phyloP scores from a whole-genome alignment of 192 early-diverging fungal genomes.

The Jimgerdemannia flammicorona region DNA sequence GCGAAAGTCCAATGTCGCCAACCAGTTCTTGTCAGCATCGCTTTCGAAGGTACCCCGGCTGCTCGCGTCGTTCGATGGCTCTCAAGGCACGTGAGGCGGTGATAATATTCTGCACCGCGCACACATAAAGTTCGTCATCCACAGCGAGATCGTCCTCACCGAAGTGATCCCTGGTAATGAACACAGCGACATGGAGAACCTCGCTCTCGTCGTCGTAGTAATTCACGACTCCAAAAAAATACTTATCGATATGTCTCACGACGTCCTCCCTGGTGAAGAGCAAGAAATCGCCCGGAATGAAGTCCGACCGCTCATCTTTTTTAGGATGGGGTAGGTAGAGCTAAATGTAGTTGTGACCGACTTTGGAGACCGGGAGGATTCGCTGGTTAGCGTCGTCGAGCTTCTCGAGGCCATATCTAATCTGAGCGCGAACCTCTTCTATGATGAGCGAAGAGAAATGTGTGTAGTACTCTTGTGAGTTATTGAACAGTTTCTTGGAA shows the following conservation, averaged over 20 bases:
- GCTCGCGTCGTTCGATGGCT: background rate
- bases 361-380: too few relatives aligned
- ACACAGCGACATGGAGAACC: background rate
- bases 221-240: background rate
- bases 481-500: too few relatives aligned
- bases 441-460: too few relatives aligned
- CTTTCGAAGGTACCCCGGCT: background rate
- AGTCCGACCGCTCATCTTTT: too few relatives aligned
- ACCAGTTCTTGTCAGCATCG: too few relatives aligned
- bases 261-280: background rate
- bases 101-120: background rate
- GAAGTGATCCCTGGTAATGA: background rate
- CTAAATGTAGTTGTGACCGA: too few relatives aligned
- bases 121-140: background rate
- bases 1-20: too few relatives aligned
- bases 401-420: too few relatives aligned
- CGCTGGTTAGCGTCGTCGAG: too few relatives aligned
- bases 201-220: background rate
- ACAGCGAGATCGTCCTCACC: background rate
- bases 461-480: too few relatives aligned
- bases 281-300: constrained; percentile 3
- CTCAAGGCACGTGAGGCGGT: background rate
- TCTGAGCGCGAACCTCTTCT: too few relatives aligned
- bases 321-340: too few relatives aligned
- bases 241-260: background rate